Evolutionary conservation across 148 eudicot species (phyloP).

Genomic region (Persicaria maculosa): DNA sequence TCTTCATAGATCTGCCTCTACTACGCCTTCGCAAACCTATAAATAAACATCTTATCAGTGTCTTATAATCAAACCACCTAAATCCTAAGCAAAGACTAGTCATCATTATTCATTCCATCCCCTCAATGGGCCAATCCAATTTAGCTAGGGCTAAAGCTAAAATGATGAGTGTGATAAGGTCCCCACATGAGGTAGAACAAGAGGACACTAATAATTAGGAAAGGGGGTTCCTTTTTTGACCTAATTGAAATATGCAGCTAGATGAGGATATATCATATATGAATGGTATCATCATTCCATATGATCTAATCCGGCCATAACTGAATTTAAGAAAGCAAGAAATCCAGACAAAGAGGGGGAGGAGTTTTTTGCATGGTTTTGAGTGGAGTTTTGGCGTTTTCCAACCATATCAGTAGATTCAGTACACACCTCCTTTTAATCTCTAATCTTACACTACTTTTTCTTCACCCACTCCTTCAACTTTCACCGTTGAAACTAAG

Average conservation of each 20-base stretch:
- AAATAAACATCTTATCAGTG: no score
- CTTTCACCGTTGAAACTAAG: background rate
- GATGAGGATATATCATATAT: background rate
- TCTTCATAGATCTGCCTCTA: no score
- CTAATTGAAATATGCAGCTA: background rate
- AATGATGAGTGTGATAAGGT: background rate
- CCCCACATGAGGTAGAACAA: background rate
- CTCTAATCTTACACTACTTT: background rate
- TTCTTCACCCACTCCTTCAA: background rate
- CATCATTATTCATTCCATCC: no score
- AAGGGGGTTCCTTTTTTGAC: background rate
- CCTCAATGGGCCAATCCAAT: background rate
- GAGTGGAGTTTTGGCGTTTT: background rate
- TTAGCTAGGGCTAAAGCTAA: background rate
- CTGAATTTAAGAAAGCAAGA: background rate
- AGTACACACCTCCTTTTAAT: no score
- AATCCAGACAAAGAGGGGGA: background rate
- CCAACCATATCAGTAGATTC: background rate
- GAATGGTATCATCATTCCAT: background rate
- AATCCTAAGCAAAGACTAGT: no score
- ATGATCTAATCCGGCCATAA: background rate
- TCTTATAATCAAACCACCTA: no score
- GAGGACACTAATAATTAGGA: background rate
- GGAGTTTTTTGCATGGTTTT: conserved; percentile 1
- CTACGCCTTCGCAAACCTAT: no score